Percentiles rank a stretch among this genome's conserved stretches.
Evolutionary conservation across 768 basidiomycete species (phyloP).

Genomic region (Cytidiella melzeri): DNA sequence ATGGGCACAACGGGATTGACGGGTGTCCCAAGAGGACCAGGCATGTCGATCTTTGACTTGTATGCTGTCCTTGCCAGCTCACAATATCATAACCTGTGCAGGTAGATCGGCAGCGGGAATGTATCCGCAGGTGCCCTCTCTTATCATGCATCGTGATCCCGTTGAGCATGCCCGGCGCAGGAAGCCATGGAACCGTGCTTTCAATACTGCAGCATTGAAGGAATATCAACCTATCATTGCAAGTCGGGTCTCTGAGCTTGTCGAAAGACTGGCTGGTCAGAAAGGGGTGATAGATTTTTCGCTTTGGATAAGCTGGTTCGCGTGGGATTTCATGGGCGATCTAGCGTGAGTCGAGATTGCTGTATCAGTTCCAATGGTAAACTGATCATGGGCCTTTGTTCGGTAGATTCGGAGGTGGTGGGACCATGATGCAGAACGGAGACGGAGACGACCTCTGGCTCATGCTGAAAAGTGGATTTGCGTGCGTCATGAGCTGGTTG

Average conservation of each 20-base stretch:
- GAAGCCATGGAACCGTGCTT: slow-evolving; percentile 36
- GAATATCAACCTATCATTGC: slow-evolving; percentile 35
- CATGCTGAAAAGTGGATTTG: neutral
- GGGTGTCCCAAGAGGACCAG: slow-evolving; percentile 37
- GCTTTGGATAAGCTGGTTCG: slow-evolving; percentile 11
- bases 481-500: neutral
- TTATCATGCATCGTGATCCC: neutral
- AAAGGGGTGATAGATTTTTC: slow-evolving; percentile 3
- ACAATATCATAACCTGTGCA: no score
- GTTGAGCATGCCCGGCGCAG: slow-evolving; percentile 29
- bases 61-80: no score
- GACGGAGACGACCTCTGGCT: slow-evolving; percentile 40
- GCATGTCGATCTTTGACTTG: slow-evolving; percentile 18
- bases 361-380: neutral
- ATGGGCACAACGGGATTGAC: slow-evolving; percentile 33
- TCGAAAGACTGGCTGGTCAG: slow-evolving; percentile 7
- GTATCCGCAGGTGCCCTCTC: neutral
- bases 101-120: no score
- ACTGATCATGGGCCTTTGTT: no score
- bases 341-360: slow-evolving; percentile 26
- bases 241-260: slow-evolving; percentile 21
- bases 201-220: slow-evolving; percentile 34
- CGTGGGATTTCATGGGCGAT: slow-evolving; percentile 36
- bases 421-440: slow-evolving; percentile 29
- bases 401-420: slow-evolving; percentile 31